Percentiles rank a stretch among this genome's conserved stretches.
phyloP scores from a whole-genome alignment of 768 basidiomycete genomes.

The Clavaria fumosa region DNA sequence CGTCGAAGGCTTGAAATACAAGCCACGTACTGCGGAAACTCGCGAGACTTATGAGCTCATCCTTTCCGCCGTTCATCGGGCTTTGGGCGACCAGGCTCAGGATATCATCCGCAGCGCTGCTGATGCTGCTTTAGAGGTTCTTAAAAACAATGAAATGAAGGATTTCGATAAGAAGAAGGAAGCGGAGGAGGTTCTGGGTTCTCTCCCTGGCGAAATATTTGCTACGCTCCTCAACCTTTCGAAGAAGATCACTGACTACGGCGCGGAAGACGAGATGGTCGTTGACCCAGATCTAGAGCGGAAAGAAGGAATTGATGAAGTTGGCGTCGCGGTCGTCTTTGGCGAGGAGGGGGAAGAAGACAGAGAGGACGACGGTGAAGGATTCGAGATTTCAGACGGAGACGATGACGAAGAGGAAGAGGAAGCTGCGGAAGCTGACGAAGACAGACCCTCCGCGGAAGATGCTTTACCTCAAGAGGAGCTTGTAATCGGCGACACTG shows the following conservation, averaged over 20 bases:
- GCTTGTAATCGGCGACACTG: slow-evolving; percentile 64
- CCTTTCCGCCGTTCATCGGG: slow-evolving; percentile 62
- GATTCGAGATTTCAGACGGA: slow-evolving; percentile 74
- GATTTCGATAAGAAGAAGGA: slow-evolving; percentile 98
- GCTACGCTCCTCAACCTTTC: slow-evolving; percentile 68
- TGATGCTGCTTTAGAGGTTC: slow-evolving; percentile 74
- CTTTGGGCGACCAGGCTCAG: slow-evolving; percentile 89
- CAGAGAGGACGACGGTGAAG: slow-evolving; percentile 82
- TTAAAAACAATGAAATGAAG: slow-evolving; percentile 81
- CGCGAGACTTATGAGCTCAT: slow-evolving; percentile 90
- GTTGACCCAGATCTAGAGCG: slow-evolving; percentile 68
- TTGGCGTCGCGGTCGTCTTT: slow-evolving; percentile 95
- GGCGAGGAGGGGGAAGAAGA: slow-evolving; percentile 97
- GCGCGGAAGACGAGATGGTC: slow-evolving; percentile 68
- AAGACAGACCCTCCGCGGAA: slow-evolving; percentile 29
- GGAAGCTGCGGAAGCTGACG: slow-evolving; percentile 27
- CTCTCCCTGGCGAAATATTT: slow-evolving; percentile 58
- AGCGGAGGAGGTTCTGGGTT: slow-evolving; percentile 60
- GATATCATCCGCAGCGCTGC: slow-evolving; percentile 92
- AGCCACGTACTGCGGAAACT: slow-evolving; percentile 88
- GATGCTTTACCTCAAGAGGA: slow-evolving; percentile 55
- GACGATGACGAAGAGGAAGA: slow-evolving; percentile 62
- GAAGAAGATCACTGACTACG: slow-evolving; percentile 95
- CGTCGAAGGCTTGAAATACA: slow-evolving; percentile 84
- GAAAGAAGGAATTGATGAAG: slow-evolving; percentile 87